Base-by-base conservation (phyloP, 148 eudicot species). In the Limonium bicolor region DNA sequence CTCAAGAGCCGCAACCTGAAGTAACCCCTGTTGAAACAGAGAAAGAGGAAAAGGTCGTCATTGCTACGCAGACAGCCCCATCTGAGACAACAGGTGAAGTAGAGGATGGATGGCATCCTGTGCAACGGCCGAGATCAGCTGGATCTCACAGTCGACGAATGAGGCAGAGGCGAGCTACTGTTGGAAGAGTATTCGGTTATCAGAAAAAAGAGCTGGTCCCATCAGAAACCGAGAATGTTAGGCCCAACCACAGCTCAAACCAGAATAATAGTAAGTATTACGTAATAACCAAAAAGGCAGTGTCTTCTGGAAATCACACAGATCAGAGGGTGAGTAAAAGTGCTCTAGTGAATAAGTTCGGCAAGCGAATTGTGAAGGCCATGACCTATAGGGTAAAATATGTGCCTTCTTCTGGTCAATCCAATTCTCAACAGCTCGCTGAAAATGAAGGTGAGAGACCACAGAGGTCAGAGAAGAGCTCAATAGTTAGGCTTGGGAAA, bases 51-150 rank as follows among this genome's bases (percentile, higher is more conserved):
- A 62, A 53, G 39, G 52, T 48, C 20, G 49, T 34, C 38, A 40
- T 38, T 58, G 27, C 66, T 29, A 52, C 42, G 59, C 71, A 70
- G 53, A n/a, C n/a, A n/a, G 49, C 59, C 37, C 41, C 36, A 36
- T 50, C 71, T 42, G 94, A 83, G 55, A 42, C 59, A 52, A 64
- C 58, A 51, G 65, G 62, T 71, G 95, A 81, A 68, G 83, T 67
- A 41, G 99, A 85, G 53, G 81, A 86, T 32, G 99, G 82, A 40
- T 92, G 99, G 99, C 94, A 81, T 58, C 76, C 95, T 26, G 99
- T 92, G 60, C 99, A 85, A 47, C 67, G 76, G 55, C 93, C 95
- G 50, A 69, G 88, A 68, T 81, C 95, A 37, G 73, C 85, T 47
- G 93, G 95, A 35, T 80, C 69, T 4, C 69, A 65, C 60, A 76